Evolutionary conservation across 352 stramenopile species (phyloP).

Genomic region (Thraustotheca clavata): DNA sequence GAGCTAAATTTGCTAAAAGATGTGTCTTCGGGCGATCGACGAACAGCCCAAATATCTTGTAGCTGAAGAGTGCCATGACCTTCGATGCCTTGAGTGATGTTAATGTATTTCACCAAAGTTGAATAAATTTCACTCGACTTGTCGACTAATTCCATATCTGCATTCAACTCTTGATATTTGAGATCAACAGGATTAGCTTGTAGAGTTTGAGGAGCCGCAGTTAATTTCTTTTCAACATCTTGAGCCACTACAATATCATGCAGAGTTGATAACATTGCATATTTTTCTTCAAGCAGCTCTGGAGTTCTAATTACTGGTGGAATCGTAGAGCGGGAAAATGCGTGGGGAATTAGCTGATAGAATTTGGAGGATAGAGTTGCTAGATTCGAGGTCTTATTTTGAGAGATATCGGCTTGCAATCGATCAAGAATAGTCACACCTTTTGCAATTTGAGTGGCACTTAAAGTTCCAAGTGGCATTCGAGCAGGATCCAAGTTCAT

Average conservation of each 20-base stretch:
- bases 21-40: constrained; percentile 25
- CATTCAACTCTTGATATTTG: constrained; percentile 25
- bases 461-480: constrained; percentile 29
- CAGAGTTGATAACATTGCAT: constrained; percentile 29
- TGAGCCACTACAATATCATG: constrained; percentile 31
- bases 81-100: constrained; percentile 11
- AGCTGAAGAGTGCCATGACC: constrained; percentile 6
- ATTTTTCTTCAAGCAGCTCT: constrained; percentile 26
- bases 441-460: constrained; percentile 25
- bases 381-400: not conserved
- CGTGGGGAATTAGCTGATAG: constrained; percentile 30
- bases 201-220: not conserved
- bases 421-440: constrained; percentile 27
- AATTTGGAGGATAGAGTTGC: constrained; percentile 25
- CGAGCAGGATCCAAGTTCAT: constrained; percentile 28
- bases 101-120: constrained; percentile 25
- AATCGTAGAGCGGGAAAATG: constrained; percentile 20
- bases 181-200: constrained; percentile 24
- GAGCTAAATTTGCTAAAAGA: constrained; percentile 23
- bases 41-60: constrained; percentile 24
- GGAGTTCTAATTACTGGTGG: constrained; percentile 26
- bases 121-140: constrained; percentile 14
- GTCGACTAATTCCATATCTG: constrained; percentile 24
- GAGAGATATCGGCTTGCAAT: constrained; percentile 20
- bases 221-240: constrained; percentile 20